Base-by-base conservation (phyloP, 106 monocot species). In the Dendrobium chrysotoxum region DNA sequence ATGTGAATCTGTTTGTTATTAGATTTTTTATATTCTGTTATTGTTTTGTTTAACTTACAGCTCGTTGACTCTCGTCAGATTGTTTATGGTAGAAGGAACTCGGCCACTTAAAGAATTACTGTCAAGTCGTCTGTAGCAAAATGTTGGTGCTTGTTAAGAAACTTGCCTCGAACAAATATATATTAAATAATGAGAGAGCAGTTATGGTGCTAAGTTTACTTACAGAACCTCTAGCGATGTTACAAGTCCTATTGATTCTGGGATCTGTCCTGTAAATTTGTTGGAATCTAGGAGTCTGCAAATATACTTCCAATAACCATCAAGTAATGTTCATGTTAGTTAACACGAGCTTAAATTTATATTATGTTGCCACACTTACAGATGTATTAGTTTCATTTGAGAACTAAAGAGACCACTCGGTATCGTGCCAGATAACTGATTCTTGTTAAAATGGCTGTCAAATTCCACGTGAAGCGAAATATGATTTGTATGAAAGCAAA, bases 361-460 rank as follows among this genome's bases (percentile, higher is more conserved):
- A 53, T 0, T n/a, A 7, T 66, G 23, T 3, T 75, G 3, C 2
- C 26, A 13, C 44, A 65, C 90, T 92, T 91, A 97, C 97, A 92
- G 4, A 77, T 97, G 97, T 88, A 89, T 88, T 58, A 91, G 64
- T 18, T 5, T 79, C 92, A 92, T 97, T 0, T 78, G 4, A 18
- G 88, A 65, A 81, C 82, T 85, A 86, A 97, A 92, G 47, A 97
- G 84, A 18, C 78, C 26, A 57, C 76, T 84, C 31, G 87, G 88
- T 68, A 97, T 85, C 4, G 28, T 12, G n/a, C 97, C 97, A 26
- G 94, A 85, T 57, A 97, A 72, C 83, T 91, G 83, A 88, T 97
- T 97, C 65, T 89, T 85, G 72, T 85, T 88, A 83, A 97, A 97
- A 85, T 97, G 97, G 75, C 97, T 97, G 87, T 26, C 38, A 73